Conservation (phyloP, 2,329 filamentous ascomycete species). For the Sporothrix curviconia region DNA sequence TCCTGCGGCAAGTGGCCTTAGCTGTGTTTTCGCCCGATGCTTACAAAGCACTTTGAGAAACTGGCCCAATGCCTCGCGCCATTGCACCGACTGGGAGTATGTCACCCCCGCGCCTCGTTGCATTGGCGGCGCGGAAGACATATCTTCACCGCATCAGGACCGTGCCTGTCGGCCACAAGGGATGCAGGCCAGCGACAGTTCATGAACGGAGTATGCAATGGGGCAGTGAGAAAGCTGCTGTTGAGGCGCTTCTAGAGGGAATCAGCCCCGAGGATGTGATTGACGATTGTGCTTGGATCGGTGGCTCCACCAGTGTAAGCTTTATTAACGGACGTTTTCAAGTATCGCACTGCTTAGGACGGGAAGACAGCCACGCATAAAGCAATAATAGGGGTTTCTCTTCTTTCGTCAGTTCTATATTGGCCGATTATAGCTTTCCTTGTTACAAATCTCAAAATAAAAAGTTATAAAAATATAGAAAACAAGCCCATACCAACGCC, state of each 20-base stretch:
- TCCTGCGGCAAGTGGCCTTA: not conserved
- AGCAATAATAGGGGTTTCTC: no score
- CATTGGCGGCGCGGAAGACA: slow-evolving; percentile 75
- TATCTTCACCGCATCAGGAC: slow-evolving; percentile 80
- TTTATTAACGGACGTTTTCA: no score
- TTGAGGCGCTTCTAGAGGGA: slow-evolving; percentile 59
- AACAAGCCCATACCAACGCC: slow-evolving; percentile 11
- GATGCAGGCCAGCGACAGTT: slow-evolving; percentile 22
- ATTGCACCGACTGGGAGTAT: slow-evolving; percentile 71
- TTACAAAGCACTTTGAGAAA: slow-evolving; percentile 67
- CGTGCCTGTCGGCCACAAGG: slow-evolving; percentile 43
- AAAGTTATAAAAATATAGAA: not conserved
- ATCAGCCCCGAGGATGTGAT: slow-evolving; percentile 57
- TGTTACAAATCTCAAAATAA: not conserved
- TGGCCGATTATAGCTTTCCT: no score
- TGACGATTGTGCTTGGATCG: slow-evolving; percentile 54
- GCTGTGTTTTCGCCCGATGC: slow-evolving; percentile 71
- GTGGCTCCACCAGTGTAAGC: slow-evolving; percentile 47
- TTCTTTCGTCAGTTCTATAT: no score
- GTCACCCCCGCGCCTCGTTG: slow-evolving; percentile 78
- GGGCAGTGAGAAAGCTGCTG: slow-evolving; percentile 70
- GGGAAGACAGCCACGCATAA: no score
- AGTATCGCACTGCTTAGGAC: no score
- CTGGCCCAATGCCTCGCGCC: slow-evolving; percentile 69
- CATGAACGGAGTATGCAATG: slow-evolving; percentile 88